A percentile compares a stretch with the other conserved stretches of the same genome.
These are phyloP conservation scores for Aspergillus homomorphus DNA, from an alignment of 495 filamentous ascomycete genomes.

Conservation along the genomic window DNA sequence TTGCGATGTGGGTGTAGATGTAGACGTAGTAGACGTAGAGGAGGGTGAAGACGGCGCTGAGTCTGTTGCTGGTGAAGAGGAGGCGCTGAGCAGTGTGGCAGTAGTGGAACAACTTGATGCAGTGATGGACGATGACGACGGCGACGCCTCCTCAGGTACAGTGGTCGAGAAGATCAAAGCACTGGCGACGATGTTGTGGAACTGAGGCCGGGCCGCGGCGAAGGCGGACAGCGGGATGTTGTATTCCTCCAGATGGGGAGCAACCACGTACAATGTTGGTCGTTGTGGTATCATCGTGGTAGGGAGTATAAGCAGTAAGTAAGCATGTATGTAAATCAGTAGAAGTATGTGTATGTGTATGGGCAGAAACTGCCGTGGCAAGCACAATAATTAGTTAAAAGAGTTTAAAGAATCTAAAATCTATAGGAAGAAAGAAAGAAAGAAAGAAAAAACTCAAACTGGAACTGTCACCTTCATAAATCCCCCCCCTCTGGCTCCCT, in stretches of 20 bases:
- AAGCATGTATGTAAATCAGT: no score
- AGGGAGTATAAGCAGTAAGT: no score
- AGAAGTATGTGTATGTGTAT: no score
- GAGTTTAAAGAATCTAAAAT: background rate
- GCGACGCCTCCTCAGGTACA: background rate
- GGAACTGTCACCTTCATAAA: background rate
- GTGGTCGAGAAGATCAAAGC: constrained; percentile 41
- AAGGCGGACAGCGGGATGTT: constrained; percentile 36
- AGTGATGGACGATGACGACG: no score
- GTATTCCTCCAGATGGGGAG: constrained; percentile 39
- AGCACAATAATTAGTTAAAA: no score
- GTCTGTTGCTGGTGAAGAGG: no score
- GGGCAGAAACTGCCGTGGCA: no score
- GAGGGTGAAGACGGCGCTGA: no score
- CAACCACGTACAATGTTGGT: constrained; percentile 24
- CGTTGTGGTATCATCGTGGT: no score
- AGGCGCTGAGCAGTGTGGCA: background rate
- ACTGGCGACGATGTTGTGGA: constrained; percentile 35
- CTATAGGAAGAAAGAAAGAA: background rate
- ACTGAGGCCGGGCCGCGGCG: constrained; percentile 29
- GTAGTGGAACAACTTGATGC: no score
- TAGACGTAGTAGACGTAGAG: background rate
- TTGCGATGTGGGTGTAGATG: background rate
- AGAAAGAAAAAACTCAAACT: background rate
- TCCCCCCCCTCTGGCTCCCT: background rate